Percentiles rank a stretch among this genome's conserved stretches.
Evolutionary conservation across 2,329 filamentous ascomycete species (phyloP).

Genomic region (Incumbomyces lentus): DNA sequence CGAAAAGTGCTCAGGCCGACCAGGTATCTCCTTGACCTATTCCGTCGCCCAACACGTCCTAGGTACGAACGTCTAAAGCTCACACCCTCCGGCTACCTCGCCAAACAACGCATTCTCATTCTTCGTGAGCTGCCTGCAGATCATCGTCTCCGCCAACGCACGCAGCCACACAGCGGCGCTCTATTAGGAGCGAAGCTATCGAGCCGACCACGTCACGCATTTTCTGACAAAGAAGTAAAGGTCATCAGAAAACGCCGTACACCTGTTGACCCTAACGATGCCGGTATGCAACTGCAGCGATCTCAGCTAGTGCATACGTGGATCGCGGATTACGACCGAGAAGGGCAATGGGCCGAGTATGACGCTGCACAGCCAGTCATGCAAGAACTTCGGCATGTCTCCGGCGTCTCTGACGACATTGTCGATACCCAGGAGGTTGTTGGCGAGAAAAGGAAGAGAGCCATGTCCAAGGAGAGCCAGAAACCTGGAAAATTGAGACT

Average conservation of each 20-base stretch:
- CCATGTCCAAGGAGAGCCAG: neutral
- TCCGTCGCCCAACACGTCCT: neutral
- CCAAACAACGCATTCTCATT: neutral
- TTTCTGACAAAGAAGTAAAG: neutral
- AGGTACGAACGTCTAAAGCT: neutral
- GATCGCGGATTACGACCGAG: neutral
- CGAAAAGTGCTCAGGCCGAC: no score
- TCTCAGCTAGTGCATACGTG: neutral
- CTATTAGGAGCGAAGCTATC: neutral
- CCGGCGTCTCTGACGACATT: neutral
- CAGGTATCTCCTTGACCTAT: no score
- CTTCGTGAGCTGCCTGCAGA: neutral
- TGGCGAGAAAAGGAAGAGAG: neutral
- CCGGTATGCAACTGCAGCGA: neutral
- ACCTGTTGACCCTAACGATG: neutral
- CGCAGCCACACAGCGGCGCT: neutral
- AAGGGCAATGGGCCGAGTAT: slow-evolving; percentile 1
- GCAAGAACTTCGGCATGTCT: neutral
- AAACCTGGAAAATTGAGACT: slow-evolving; percentile 4
- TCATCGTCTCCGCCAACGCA: neutral
- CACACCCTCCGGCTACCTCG: neutral
- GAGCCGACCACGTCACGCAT: neutral
- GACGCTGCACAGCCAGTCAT: neutral
- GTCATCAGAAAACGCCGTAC: neutral
- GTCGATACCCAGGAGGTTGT: neutral